Percentiles rank a stretch among this genome's conserved stretches.
Conservation (phyloP, 2,329 filamentous ascomycete genomes). For the Didymella sp. region DNA sequence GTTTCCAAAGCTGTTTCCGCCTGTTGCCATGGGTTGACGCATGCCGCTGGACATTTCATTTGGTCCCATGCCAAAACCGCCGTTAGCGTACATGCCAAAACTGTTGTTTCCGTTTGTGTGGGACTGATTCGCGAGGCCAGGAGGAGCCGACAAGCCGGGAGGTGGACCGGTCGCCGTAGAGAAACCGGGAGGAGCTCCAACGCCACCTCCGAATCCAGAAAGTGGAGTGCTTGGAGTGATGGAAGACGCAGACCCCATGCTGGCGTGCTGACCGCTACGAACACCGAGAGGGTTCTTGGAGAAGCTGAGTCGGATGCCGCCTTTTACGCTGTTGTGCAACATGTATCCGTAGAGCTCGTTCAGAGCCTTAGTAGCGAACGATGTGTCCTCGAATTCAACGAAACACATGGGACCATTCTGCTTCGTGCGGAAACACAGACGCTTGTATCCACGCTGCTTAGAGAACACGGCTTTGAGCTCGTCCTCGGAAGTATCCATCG, state of each 20-base stretch:
- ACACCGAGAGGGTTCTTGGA: constrained; percentile 97
- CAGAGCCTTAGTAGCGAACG: constrained; percentile 88
- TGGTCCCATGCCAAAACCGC: constrained; percentile 44
- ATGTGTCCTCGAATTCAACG: constrained; percentile 95
- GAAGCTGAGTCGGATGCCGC: constrained; percentile 93
- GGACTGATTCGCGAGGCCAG: constrained; percentile 64
- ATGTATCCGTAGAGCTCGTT: constrained; percentile 87
- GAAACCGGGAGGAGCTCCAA: constrained; percentile 65
- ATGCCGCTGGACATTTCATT: constrained; percentile 47
- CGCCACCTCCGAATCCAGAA: constrained; percentile 63
- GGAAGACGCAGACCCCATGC: constrained; percentile 58
- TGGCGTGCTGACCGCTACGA: constrained; percentile 73
- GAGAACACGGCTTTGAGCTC: constrained; percentile 94
- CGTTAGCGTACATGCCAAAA: constrained; percentile 49
- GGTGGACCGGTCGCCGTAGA: constrained; percentile 77
- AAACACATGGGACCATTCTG: constrained; percentile 98
- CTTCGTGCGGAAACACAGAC: constrained; percentile 93
- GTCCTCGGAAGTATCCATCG: constrained; percentile 90
- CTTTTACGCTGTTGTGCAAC: constrained; percentile 90
- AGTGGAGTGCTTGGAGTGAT: constrained; percentile 61
- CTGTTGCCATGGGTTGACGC: constrained; percentile 45
- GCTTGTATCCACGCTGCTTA: constrained; percentile 92
- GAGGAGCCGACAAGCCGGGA: constrained; percentile 78
- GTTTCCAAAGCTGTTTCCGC: constrained; percentile 41
- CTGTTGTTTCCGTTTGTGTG: constrained; percentile 41